These are phyloP conservation scores for Monosporascus sp. DNA, from an alignment of 2,329 filamentous ascomycete species.

Conservation along the genomic window DNA sequence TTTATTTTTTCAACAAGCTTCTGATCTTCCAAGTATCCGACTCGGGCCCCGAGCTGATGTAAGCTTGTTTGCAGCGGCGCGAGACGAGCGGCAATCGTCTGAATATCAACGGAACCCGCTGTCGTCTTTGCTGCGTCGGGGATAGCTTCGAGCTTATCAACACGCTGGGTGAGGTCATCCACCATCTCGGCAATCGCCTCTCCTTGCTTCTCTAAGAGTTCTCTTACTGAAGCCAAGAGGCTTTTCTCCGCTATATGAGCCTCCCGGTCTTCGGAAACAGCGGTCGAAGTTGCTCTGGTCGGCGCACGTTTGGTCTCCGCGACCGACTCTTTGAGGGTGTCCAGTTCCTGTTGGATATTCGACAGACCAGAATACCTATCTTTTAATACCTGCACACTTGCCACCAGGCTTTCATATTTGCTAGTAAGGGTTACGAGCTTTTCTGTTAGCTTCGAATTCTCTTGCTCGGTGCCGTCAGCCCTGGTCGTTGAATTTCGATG, in stretches of 20 bases:
- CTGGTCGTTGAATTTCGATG: background rate
- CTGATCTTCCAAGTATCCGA: background rate
- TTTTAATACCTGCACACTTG: background rate
- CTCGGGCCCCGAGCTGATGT: background rate
- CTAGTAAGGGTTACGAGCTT: background rate
- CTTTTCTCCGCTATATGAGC: background rate
- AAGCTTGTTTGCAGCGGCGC: background rate
- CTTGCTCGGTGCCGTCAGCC: background rate
- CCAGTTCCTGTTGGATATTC: background rate
- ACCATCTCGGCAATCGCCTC: constrained; percentile 12
- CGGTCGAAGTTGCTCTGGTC: too few relatives aligned
- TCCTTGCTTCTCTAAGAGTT: constrained; percentile 5
- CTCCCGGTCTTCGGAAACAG: background rate
- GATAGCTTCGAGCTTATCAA: constrained; percentile 2
- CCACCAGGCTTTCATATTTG: background rate
- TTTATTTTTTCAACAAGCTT: background rate
- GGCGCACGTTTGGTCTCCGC: background rate
- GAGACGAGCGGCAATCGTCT: too few relatives aligned
- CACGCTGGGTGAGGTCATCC: constrained; percentile 3
- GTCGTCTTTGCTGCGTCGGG: background rate
- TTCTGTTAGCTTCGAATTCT: background rate
- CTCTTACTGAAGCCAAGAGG: background rate
- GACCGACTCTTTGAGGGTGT: background rate
- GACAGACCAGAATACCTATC: background rate
- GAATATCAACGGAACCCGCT: background rate